These are phyloP conservation scores for Microcera coccophila DNA, from an alignment of 2,329 filamentous ascomycete species.

Conservation along the genomic window DNA sequence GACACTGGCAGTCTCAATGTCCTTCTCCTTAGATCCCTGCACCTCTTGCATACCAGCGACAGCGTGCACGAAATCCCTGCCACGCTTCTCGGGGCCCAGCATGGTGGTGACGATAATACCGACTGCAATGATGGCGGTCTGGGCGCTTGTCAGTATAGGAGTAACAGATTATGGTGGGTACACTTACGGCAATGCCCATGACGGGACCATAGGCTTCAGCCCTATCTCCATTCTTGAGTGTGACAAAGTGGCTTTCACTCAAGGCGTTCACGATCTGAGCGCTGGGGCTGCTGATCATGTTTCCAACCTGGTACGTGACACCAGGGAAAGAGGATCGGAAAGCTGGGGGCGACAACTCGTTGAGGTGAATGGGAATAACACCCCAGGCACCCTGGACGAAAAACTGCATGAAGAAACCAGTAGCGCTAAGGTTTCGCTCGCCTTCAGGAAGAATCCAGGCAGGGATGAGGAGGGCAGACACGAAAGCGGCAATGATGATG, in stretches of 20 bases:
- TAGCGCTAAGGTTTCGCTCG: conserved; percentile 57
- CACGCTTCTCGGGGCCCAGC: conserved; percentile 70
- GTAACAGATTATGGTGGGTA: no score
- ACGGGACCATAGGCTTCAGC: conserved; percentile 70
- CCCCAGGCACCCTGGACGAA: conserved; percentile 64
- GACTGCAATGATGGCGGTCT: conserved; percentile 70
- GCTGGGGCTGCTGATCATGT: conserved; percentile 68
- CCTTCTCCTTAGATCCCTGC: conserved; percentile 22
- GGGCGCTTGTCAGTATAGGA: no score
- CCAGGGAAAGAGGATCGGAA: conserved; percentile 70
- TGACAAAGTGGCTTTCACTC: conserved; percentile 59
- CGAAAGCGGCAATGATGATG: conserved; percentile 58
- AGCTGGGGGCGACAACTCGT: conserved; percentile 66
- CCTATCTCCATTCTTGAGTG: conserved; percentile 47
- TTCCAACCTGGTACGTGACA: conserved; percentile 69
- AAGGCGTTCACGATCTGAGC: conserved; percentile 76
- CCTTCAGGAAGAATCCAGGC: conserved; percentile 66
- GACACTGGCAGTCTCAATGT: conserved; percentile 24
- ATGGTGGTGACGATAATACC: conserved; percentile 66
- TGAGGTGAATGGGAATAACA: conserved; percentile 68
- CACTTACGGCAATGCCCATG: conserved; percentile 71
- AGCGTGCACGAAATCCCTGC: conserved; percentile 63
- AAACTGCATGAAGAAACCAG: conserved; percentile 67
- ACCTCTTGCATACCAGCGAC: conserved; percentile 35
- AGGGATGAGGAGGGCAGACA: conserved; percentile 61